Evolutionary conservation across 139 green algal species (phyloP), one percentile per base, ranked within the genome.

Genomic region (Chlorella sp.): DNA sequence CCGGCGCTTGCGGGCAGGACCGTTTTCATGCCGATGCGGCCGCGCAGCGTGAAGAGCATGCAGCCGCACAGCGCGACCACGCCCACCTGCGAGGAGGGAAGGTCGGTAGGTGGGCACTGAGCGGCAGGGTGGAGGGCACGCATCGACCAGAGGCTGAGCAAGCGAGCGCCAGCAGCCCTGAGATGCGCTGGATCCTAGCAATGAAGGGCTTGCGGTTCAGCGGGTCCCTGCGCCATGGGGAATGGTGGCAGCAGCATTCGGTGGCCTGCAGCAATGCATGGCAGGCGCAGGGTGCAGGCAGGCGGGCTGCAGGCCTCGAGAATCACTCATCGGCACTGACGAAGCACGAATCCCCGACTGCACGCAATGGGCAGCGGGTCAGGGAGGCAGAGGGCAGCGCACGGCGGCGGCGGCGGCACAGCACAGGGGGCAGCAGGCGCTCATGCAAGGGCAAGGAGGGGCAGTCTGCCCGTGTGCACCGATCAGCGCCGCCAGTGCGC

Each of bases 41-140:
- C 76, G 1, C 76, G 76, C 76, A 82, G 36, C 57, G 57, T 63
- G 57, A 73, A 82, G 36, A 82, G 76, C 76, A 82, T 73, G 57
- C 76, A 82, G 36, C 12, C 76, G 11, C n/a, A 26, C 57, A 82
- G 36, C 7, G 57, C 34, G 18, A 38, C 36, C 57, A 82, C 76
- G 60, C 36, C 57, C n/a, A n/a, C n/a, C n/a, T n/a, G n/a, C n/a
- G n/a, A n/a, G n/a, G n/a, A n/a, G n/a, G n/a, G n/a, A n/a, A n/a
- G n/a, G n/a, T n/a, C n/a, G n/a, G n/a, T n/a, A n/a, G n/a, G n/a
- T n/a, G n/a, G n/a, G n/a, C n/a, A n/a, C n/a, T n/a, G n/a, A n/a
- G n/a, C n/a, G n/a, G n/a, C n/a, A n/a, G n/a, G n/a, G n/a, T n/a
- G n/a, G n/a, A n/a, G n/a, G n/a, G n/a, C 6, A 7, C 1, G 28